Conservation (phyloP, 345 rosid species). For the Diplotaxis tenuifolia region DNA sequence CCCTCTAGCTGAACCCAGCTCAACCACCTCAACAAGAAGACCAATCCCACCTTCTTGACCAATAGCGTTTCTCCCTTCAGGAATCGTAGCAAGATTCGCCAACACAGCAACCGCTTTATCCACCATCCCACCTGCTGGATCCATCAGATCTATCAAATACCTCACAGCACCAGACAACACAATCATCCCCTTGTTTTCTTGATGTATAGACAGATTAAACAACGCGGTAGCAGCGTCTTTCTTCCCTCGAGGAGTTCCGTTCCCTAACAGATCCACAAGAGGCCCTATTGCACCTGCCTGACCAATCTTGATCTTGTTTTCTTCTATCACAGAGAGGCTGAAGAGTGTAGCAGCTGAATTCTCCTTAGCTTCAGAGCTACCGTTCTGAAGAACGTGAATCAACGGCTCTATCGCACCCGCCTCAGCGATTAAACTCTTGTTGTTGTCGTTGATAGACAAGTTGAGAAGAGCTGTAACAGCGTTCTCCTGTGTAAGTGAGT, state of each 20-base stretch:
- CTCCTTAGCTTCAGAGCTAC: slow-evolving; percentile 90
- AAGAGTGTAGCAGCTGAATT: slow-evolving; percentile 97
- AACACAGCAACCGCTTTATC: slow-evolving; percentile 98
- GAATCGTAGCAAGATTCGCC: slow-evolving; percentile 84
- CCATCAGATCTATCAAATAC: slow-evolving; percentile 91
- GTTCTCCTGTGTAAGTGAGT: slow-evolving; percentile 64
- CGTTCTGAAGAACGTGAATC: slow-evolving; percentile 76
- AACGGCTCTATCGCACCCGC: slow-evolving; percentile 88
- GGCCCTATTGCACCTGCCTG: slow-evolving; percentile 85
- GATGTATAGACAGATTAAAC: slow-evolving; percentile 86
- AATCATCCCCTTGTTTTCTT: slow-evolving; percentile 83
- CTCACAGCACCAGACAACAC: slow-evolving; percentile 93
- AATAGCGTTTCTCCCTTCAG: slow-evolving; percentile 75
- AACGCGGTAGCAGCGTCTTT: slow-evolving; percentile 97
- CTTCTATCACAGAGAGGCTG: slow-evolving; percentile 93
- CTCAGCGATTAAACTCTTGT: slow-evolving; percentile 73
- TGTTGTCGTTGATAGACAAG: slow-evolving; percentile 86
- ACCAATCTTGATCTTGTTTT: slow-evolving; percentile 89
- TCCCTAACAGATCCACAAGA: slow-evolving; percentile 81
- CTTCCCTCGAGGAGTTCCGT: slow-evolving; percentile 91
- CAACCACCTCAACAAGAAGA: slow-evolving; percentile 92
- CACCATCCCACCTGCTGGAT: slow-evolving; percentile 98
- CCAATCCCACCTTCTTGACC: slow-evolving; percentile 82
- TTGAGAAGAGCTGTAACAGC: slow-evolving; percentile 96
- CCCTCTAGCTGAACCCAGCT: slow-evolving; percentile 95